These are phyloP conservation scores for Entophlyctis luteolus DNA, from an alignment of 192 early-diverging fungal genomes.

Conservation along the genomic window DNA sequence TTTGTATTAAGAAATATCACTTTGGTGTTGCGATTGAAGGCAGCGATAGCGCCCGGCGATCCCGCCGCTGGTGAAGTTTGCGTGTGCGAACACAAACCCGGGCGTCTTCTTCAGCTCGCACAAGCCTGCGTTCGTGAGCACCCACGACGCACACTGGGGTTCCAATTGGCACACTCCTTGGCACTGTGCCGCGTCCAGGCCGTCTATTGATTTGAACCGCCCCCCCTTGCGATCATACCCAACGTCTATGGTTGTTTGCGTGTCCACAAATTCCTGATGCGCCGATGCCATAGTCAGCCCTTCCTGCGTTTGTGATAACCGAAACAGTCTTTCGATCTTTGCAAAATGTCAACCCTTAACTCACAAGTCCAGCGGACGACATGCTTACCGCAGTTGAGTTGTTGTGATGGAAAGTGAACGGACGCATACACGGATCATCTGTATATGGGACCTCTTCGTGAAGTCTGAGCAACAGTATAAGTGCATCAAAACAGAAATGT, in stretches of 20 bases:
- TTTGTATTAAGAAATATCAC: neutral
- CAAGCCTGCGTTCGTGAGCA: neutral
- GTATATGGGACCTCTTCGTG: slow-evolving; percentile 3
- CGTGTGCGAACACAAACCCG: neutral
- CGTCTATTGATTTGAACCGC: neutral
- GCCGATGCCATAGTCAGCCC: neutral
- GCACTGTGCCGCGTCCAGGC: neutral
- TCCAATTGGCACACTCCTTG: neutral
- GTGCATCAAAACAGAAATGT: neutral
- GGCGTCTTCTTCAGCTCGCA: neutral
- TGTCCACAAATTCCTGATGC: slow-evolving; percentile 3
- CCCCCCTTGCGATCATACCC: neutral
- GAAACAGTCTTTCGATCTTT: neutral
- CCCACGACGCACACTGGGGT: neutral
- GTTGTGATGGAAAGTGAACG: slow-evolving; percentile 43
- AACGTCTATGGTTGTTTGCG: slow-evolving; percentile 12
- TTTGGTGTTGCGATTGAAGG: neutral
- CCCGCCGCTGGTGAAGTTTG: neutral
- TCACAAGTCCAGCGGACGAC: slow-evolving; percentile 4
- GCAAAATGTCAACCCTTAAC: neutral
- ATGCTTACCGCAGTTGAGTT: slow-evolving; percentile 19
- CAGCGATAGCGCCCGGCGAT: neutral
- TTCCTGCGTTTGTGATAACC: neutral
- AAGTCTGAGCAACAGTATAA: neutral
- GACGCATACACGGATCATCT: slow-evolving; percentile 34